Base-by-base conservation (phyloP, 2,329 filamentous ascomycete genomes). In the Microascus cirrosus region DNA sequence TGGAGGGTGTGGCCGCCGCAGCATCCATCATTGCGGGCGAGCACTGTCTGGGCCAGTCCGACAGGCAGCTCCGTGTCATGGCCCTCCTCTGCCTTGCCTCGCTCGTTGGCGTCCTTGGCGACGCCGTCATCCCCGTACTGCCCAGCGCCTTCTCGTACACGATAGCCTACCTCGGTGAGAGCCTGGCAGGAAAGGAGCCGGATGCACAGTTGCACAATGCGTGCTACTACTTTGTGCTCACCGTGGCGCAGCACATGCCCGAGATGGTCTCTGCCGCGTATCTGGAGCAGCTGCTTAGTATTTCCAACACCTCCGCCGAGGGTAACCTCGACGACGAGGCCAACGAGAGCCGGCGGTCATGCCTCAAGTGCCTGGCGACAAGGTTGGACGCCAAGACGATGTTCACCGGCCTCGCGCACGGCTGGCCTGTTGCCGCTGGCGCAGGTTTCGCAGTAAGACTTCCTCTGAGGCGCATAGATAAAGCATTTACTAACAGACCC, bases 71-170 rank as follows among this genome's bases (percentile, higher is more conserved):
- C 54, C 86, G 86, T 48, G 80, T 93, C 60, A 88, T 95, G 77
- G 89, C 90, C n/a, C 75, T 96, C 53, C 75, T 96, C 54, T 96
- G 91, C 67, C 79, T 99, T 59, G 87, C 93, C 2, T 96, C 91
- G 1, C 83, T 95, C 65, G 85, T 95, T 3, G 90, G 96, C 64
- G 90, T 96, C 10, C 77, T 97, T 45, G 86, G 88, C 59, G 90
- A 96, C 62, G 87, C 86, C 13, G 87, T 95, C 60, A 87, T 97
- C 22, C 88, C 91, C 0, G 79, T 96, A 0, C 75, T 97, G 22
- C 90, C 93, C 0, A 78, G 78, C 25, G 85, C 90, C 0, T 81
- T 96, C 48, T 84, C 86, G 0, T 85, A 82, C 61, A 81, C 87
- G 0, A 78, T 96, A 52, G 71, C 77, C 6, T 87, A 95, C 63